Percentiles rank a stretch among this genome's conserved stretches.
phyloP scores from a whole-genome alignment of 768 basidiomycete genomes.

The Mycena filopes region DNA sequence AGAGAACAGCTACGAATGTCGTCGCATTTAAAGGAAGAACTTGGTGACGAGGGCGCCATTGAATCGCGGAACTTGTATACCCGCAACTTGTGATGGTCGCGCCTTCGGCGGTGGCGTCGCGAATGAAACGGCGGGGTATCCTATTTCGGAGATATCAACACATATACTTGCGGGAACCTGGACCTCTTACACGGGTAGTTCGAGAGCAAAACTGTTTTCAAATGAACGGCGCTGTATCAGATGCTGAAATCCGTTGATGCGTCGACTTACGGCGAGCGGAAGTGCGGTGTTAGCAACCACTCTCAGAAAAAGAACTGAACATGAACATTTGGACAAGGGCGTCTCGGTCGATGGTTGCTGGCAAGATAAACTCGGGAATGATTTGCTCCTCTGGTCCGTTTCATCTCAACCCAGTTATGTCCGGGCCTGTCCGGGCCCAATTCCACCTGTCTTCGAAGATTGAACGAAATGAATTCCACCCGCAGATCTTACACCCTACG shows the following conservation, averaged over 20 bases:
- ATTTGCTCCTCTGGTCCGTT: background rate
- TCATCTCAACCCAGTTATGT: too few species aligned
- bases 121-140: background rate
- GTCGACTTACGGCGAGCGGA: background rate
- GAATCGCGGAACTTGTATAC: background rate
- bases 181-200: background rate
- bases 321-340: background rate
- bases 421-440: background rate
- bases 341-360: too few species aligned
- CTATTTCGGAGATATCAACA: background rate
- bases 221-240: background rate
- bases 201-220: background rate
- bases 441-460: slow-evolving; percentile 2
- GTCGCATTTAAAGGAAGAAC: slow-evolving; percentile 20
- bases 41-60: slow-evolving; percentile 8
- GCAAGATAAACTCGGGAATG: too few species aligned
- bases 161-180: background rate
- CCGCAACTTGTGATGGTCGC: slow-evolving; percentile 24
- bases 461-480: slow-evolving; percentile 20
- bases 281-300: too few species aligned
- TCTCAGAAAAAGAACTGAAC: too few species aligned
- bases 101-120: background rate
- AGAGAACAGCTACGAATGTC: slow-evolving; percentile 6
- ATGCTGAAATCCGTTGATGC: slow-evolving; percentile 1
- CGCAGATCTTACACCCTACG: slow-evolving; percentile 22